Evolutionary conservation across 2,329 filamentous ascomycete genomes (phyloP).

Genomic region (Cytospora piceicola): DNA sequence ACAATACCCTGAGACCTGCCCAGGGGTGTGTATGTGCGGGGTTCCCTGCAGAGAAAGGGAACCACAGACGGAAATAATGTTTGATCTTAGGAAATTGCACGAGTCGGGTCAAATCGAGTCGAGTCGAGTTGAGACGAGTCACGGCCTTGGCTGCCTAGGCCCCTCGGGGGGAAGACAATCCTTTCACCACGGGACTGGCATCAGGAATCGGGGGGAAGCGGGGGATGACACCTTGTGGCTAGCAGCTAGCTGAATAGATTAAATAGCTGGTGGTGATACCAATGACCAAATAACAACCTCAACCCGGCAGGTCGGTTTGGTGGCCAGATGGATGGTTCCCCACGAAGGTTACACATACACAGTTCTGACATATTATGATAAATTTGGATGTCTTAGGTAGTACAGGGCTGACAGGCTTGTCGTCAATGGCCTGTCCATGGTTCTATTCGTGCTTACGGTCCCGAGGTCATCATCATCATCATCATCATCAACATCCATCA

Average conservation of each 20-base stretch:
- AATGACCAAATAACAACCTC: neutral
- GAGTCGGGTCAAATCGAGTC: neutral
- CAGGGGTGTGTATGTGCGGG: neutral
- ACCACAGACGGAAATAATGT: neutral
- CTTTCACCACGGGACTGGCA: too few relatives aligned
- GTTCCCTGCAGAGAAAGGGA: neutral
- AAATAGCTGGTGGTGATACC: neutral
- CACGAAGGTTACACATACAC: neutral
- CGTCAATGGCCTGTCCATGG: neutral
- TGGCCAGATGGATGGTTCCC: neutral
- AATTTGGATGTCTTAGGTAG: neutral
- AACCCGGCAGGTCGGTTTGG: neutral
- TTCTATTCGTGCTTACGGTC: too few relatives aligned
- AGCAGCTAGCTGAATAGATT: neutral
- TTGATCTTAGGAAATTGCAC: neutral
- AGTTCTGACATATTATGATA: neutral
- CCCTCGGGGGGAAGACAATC: too few relatives aligned
- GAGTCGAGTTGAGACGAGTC: neutral
- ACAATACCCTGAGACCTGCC: neutral
- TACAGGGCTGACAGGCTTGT: neutral
- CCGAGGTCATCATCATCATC: neutral
- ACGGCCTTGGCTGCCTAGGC: too few relatives aligned
- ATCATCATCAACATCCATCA: neutral
- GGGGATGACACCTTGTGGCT: too few relatives aligned
- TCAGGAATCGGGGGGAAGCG: too few relatives aligned